These are phyloP conservation scores for Didymella arachidicola DNA, from an alignment of 2,329 filamentous ascomycete species.

Conservation along the genomic window DNA sequence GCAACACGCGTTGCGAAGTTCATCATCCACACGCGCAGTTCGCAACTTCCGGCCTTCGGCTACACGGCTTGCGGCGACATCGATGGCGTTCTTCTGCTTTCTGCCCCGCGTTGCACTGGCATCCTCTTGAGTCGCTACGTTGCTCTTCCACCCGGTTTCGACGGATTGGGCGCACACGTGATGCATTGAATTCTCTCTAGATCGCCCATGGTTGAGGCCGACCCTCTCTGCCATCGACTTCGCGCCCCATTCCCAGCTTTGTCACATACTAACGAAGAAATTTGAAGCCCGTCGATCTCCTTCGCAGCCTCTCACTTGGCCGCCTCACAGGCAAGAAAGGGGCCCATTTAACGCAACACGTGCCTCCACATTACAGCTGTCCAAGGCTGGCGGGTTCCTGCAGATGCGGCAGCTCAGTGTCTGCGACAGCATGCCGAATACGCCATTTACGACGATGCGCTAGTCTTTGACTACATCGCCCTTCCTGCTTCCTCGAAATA, in stretches of 20 bases:
- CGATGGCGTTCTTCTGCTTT: neutral
- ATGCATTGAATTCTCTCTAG: neutral
- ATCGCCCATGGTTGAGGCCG: neutral
- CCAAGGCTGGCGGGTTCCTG: neutral
- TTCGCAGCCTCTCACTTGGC: neutral
- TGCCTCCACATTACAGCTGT: neutral
- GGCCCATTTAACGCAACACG: neutral
- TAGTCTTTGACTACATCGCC: too few relatives aligned
- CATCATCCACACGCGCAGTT: neutral
- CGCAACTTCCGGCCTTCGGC: neutral
- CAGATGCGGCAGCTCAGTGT: neutral
- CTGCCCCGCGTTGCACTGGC: neutral
- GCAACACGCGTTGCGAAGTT: too few relatives aligned
- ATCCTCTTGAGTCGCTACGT: neutral
- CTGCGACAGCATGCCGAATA: neutral
- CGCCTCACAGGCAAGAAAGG: neutral
- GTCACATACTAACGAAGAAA: neutral
- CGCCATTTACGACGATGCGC: neutral
- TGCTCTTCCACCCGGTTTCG: too few relatives aligned
- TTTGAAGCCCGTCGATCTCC: neutral
- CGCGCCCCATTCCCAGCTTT: neutral
- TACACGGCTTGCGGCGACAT: neutral
- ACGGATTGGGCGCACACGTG: neutral
- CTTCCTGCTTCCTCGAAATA: too few relatives aligned
- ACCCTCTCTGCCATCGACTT: neutral